A percentile compares a stretch with the other conserved stretches of the same genome.
Conservation (phyloP, 495 filamentous ascomycete genomes). For the Stereocaulon alpinum region DNA sequence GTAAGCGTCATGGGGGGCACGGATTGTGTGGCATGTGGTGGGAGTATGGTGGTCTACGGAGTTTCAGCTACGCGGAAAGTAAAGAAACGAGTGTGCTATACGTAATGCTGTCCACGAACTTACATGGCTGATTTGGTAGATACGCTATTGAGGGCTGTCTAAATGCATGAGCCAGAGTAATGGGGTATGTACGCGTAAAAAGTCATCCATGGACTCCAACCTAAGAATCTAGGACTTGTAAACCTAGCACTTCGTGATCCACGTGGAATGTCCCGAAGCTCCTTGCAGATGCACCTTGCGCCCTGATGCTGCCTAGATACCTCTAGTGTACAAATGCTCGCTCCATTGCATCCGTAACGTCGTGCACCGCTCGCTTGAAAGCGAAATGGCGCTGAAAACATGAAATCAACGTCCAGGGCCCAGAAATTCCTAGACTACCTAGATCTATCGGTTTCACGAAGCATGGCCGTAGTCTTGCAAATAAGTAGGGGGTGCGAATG, state of each 20-base stretch:
- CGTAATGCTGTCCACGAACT: background rate
- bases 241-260: background rate
- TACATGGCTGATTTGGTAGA: background rate
- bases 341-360: background rate
- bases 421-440: background rate
- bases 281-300: background rate
- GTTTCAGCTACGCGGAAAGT: background rate
- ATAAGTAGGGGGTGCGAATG: constrained; percentile 2
- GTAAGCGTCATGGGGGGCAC: background rate
- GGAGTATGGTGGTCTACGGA: background rate
- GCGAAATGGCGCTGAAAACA: background rate
- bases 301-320: background rate
- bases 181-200: constrained; percentile 6
- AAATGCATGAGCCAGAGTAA: background rate
- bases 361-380: background rate
- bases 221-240: background rate
- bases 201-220: background rate
- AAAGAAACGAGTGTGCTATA: background rate
- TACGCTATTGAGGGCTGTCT: background rate
- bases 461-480: constrained; percentile 4
- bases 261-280: background rate
- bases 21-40: background rate
- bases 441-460: background rate
- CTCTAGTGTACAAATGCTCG: background rate
- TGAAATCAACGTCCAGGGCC: background rate